phyloP scores from a whole-genome alignment of 1,284 basidiomycete genomes.

The Heliocybe sulcata region DNA sequence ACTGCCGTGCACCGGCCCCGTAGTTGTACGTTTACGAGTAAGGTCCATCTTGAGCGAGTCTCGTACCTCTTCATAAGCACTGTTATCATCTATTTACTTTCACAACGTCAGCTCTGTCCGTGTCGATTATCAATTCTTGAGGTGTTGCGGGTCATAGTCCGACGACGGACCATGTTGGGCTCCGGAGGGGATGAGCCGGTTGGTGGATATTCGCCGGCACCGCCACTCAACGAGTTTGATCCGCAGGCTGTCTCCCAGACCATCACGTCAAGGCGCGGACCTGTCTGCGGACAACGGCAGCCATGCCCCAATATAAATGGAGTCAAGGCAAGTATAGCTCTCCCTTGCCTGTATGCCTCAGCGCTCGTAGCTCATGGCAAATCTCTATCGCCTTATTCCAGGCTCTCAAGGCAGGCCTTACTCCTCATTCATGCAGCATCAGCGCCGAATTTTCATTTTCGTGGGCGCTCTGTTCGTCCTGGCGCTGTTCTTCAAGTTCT shows the following conservation, averaged over 20 bases:
- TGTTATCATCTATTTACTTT: no score
- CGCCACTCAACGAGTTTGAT: not conserved
- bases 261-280: not conserved
- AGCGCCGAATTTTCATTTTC: not conserved
- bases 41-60: no score
- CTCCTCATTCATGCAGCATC: not conserved
- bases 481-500: not conserved
- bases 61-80: no score
- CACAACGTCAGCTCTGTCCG: no score
- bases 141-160: no score
- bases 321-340: not conserved
- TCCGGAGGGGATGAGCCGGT: no score
- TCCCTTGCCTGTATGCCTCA: not conserved
- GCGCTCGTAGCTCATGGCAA: not conserved
- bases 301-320: not conserved
- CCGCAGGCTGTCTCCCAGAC: not conserved
- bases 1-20: no score
- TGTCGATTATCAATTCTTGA: no score
- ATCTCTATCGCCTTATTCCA: conserved; percentile 1
- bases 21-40: no score
- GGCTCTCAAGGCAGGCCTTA: not conserved
- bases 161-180: no score
- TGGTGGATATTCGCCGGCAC: no score
- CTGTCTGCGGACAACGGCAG: not conserved
- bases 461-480: not conserved